A percentile compares a stretch with the other conserved stretches of the same genome.
phyloP scores from a whole-genome alignment of 352 stramenopile species.

The Globisporangium recalcitrans region DNA sequence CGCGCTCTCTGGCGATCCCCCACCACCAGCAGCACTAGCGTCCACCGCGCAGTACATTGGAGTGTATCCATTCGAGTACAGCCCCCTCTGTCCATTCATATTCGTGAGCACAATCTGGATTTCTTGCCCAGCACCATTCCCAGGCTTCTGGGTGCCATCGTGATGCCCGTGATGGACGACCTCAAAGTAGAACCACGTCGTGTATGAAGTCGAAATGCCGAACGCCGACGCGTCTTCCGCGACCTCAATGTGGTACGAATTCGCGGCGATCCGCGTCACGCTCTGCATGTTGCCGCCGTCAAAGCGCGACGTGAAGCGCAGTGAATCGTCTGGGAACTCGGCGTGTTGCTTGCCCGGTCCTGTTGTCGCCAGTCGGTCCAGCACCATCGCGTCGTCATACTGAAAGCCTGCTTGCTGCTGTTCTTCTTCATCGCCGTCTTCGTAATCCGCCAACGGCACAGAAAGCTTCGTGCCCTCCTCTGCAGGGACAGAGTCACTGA shows the following conservation, averaged over 20 bases:
- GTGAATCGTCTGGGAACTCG: conserved; percentile 25
- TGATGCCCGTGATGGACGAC: background rate
- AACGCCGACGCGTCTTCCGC: conserved; percentile 35
- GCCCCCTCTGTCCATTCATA: conserved; percentile 36
- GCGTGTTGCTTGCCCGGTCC: conserved; percentile 30
- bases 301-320: conserved; percentile 35
- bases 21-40: background rate
- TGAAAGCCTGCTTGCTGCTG: background rate
- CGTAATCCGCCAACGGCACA: background rate
- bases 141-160: background rate
- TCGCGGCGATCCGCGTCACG: conserved; percentile 11
- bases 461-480: background rate
- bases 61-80: conserved; percentile 35
- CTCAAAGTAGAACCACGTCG: conserved; percentile 48
- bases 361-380: conserved; percentile 18
- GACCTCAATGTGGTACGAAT: conserved; percentile 32
- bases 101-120: conserved; percentile 29
- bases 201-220: conserved; percentile 38
- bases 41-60: conserved; percentile 27
- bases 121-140: conserved; percentile 4
- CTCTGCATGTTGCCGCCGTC: conserved; percentile 30
- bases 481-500: background rate
- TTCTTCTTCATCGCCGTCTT: background rate
- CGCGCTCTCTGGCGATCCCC: conserved; percentile 1
- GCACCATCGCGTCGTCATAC: background rate